Percentiles rank a stretch among this genome's conserved stretches.
phyloP scores from a whole-genome alignment of 148 eudicot species.

The Persicaria maculosa region DNA sequence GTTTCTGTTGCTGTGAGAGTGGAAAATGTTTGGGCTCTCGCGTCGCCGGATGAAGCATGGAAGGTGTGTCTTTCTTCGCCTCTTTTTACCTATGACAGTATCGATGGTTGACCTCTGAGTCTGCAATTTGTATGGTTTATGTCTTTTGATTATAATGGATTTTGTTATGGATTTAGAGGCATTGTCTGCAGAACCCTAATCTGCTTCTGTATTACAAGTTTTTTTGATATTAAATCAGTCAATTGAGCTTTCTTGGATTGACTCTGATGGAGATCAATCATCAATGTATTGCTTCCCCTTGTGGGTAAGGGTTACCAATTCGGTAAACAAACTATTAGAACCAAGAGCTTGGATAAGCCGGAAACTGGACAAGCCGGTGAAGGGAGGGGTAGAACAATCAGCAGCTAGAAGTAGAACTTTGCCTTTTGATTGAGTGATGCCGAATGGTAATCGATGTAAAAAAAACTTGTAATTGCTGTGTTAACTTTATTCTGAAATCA shows the following conservation, averaged over 20 bases:
- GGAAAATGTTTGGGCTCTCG: slow-evolving; percentile 24
- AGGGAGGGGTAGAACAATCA: no score
- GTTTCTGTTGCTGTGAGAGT: slow-evolving; percentile 1
- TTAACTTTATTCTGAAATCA: background rate
- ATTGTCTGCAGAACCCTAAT: background rate
- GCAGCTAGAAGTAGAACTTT: no score
- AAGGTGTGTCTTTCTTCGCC: slow-evolving; percentile 34
- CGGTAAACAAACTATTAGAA: no score
- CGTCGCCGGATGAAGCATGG: slow-evolving; percentile 82
- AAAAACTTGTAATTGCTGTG: background rate
- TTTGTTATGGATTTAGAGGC: background rate
- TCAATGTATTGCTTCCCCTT: background rate
- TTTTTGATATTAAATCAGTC: background rate
- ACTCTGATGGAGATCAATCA: background rate
- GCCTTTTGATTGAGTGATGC: no score
- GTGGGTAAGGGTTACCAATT: no score
- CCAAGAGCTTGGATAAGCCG: no score
- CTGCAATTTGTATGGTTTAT: background rate
- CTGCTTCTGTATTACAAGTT: background rate
- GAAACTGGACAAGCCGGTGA: no score
- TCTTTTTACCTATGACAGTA: background rate
- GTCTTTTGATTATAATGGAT: background rate
- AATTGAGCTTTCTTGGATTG: background rate
- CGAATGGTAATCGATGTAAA: background rate
- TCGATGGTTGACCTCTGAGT: background rate